Base-by-base conservation (phyloP, 768 basidiomycete species). In the Gloeopeniophorella convolvens region DNA sequence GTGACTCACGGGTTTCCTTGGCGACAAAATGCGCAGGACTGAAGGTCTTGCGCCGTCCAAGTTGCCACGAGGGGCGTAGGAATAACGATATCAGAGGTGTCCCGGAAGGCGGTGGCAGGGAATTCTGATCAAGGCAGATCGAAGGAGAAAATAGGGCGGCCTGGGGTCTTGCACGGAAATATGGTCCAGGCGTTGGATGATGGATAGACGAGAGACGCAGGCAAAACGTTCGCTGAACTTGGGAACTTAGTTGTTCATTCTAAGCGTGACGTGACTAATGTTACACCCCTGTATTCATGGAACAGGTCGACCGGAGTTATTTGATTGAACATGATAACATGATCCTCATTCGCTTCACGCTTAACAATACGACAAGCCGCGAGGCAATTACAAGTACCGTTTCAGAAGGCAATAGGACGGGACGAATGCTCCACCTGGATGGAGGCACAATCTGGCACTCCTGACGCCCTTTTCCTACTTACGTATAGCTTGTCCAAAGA, bases 231-330 rank as follows among this genome's bases (percentile, higher is more conserved):
- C 39, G 42, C 54, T 58, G 57, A 58, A 58, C 57, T 58, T 51
- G 57, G 56, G 57, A 58, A 58, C 57, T 45, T 58, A 58, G 57
- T 58, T 54, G 52, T 54, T 58, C 57, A 50, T 58, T 58, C 57
- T 58, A 58, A 56, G 57, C 45, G 57, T 58, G 57, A 58, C 54
- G 57, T 58, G 57, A 58, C 54, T 9, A 20, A 26, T 30, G 57
- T 58, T 56, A 58, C 57, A 42, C 44, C 46, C 54, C 47, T 40
- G 37, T 41, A 32, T 56, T 46, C 30, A 27, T 20, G 16, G 24
- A 44, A 50, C 33, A n/a, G n/a, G n/a, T n/a, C 27, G 27, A 37
- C 21, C 27, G 36, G 42, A 32, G 31, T 31, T 34, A 31, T 34
- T n/a, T 28, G 37, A 21, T 28, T 13, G 2, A 20, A 12, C 21